phyloP scores from a whole-genome alignment of 2,329 filamentous ascomycete species.

The Fusarium coicis region DNA sequence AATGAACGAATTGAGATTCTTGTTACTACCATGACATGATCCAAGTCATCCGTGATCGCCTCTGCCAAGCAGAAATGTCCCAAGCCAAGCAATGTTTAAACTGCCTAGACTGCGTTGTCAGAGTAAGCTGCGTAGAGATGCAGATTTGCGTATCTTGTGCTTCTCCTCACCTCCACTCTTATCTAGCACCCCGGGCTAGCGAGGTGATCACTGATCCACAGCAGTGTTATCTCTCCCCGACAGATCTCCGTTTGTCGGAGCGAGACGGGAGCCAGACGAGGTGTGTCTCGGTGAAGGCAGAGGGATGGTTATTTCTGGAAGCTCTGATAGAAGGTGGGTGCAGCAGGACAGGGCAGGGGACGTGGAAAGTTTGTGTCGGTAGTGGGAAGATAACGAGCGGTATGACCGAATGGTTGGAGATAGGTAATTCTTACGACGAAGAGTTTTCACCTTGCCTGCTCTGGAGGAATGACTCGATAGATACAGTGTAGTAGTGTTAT shows the following conservation, averaged over 20 bases:
- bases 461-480: conserved; percentile 3
- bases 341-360: neutral
- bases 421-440: conserved; percentile 19
- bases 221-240: conserved; percentile 20
- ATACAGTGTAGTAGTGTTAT: neutral
- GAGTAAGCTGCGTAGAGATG: conserved; percentile 5
- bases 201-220: conserved; percentile 11
- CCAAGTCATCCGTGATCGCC: neutral
- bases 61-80: conserved; percentile 8
- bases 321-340: conserved; percentile 22
- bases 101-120: conserved; percentile 22
- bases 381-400: neutral
- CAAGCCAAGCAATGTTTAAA: neutral
- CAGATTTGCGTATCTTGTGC: neutral
- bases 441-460: neutral
- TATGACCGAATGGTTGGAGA: conserved; percentile 1
- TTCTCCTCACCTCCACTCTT: conserved; percentile 29
- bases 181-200: conserved; percentile 14
- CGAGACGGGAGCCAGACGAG: neutral
- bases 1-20: conserved; percentile 27
- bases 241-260: conserved; percentile 26
- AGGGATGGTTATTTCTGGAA: conserved; percentile 22
- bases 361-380: neutral
- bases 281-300: conserved; percentile 19
- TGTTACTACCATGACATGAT: neutral